Conservation (phyloP, 1,139 yeast genomes). For the Blastobotrys buckinghamii region DNA sequence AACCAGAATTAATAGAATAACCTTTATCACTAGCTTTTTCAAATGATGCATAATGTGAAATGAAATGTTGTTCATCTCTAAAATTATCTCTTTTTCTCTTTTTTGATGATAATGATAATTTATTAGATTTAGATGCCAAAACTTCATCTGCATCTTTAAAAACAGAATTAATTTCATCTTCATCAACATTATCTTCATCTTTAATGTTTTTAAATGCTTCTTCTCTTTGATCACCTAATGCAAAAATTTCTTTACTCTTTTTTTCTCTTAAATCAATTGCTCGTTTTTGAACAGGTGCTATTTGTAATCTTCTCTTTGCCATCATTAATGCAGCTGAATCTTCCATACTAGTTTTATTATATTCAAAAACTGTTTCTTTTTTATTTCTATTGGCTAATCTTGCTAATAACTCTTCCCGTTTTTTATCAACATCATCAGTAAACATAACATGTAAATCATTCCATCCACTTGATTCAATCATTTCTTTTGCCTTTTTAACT, state of each 20-base stretch:
- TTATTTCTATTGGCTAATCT: constrained; percentile 56
- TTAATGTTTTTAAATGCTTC: constrained; percentile 9
- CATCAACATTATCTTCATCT: constrained; percentile 24
- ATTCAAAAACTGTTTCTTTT: constrained; percentile 90
- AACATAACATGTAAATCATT: constrained; percentile 78
- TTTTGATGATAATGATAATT: constrained; percentile 5
- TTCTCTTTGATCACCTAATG: constrained; percentile 36
- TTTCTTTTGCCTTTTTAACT: constrained; percentile 75
- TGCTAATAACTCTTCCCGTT: constrained; percentile 66
- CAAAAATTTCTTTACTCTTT: constrained; percentile 33
- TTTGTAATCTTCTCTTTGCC: constrained; percentile 78
- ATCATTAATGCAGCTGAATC: constrained; percentile 79
- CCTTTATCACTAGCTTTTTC: constrained; percentile 82
- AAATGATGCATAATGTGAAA: constrained; percentile 87
- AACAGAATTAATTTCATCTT: constrained; percentile 27
- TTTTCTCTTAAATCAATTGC: constrained; percentile 61
- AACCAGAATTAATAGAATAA: constrained; percentile 42
- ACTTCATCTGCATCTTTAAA: constrained; percentile 21
- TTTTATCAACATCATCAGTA: constrained; percentile 57
- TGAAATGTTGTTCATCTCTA: constrained; percentile 77
- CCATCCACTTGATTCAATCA: constrained; percentile 64
- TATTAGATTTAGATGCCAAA: neutral
- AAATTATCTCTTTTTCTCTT: constrained; percentile 32
- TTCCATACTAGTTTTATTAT: constrained; percentile 35
- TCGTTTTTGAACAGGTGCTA: constrained; percentile 79